Evolutionary conservation across 2,329 filamentous ascomycete species (phyloP).

Genomic region (Alternaria arbusti): DNA sequence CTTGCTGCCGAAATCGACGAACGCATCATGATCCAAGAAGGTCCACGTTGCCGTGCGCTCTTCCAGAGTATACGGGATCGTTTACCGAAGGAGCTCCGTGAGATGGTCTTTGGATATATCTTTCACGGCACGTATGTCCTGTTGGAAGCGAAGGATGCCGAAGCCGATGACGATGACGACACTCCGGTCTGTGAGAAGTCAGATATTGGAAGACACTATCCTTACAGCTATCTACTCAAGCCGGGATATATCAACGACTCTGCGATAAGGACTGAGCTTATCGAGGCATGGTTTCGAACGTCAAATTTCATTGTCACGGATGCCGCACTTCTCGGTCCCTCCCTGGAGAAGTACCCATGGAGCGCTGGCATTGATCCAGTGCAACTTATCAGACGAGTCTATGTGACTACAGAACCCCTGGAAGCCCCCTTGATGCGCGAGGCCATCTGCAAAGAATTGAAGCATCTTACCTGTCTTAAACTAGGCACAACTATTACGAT

Average conservation of each 20-base stretch:
- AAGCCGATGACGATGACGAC: accelerated
- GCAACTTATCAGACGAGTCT: background rate
- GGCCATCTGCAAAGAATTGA: background rate
- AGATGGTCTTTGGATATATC: background rate
- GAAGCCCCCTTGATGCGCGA: background rate
- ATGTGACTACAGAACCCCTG: background rate
- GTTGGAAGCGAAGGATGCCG: background rate
- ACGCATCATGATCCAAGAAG: background rate
- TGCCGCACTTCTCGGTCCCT: background rate
- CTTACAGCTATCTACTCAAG: background rate
- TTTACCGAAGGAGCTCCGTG: background rate
- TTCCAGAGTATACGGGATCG: background rate
- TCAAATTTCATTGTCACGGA: background rate
- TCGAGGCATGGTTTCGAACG: background rate
- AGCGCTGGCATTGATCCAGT: background rate
- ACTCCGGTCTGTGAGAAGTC: accelerated
- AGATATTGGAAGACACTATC: background rate
- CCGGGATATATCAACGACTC: background rate
- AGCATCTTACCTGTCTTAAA: background rate
- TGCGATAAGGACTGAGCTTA: background rate
- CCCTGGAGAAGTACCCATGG: background rate
- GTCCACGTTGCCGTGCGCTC: background rate
- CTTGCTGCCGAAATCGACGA: background rate
- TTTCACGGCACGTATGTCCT: background rate
- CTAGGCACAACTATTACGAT: background rate